These are phyloP conservation scores for Dactylonectria estremocensis DNA, from an alignment of 2,329 filamentous ascomycete genomes.

Conservation along the genomic window DNA sequence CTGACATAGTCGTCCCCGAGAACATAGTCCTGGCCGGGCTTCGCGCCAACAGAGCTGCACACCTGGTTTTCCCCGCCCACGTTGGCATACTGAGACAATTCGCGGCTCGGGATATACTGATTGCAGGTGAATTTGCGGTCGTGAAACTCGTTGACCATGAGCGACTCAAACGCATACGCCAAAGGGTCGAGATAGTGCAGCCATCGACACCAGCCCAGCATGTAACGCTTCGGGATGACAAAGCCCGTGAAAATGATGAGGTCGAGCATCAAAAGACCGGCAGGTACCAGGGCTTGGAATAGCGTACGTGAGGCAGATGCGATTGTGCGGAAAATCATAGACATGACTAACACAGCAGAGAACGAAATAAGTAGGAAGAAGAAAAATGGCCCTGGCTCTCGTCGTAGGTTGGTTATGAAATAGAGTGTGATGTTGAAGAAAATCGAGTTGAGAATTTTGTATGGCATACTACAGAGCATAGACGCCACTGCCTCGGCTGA, in stretches of 20 bases:
- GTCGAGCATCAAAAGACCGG: constrained; percentile 46
- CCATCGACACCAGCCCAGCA: constrained; percentile 87
- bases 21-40: constrained; percentile 55
- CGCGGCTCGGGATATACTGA: constrained; percentile 55
- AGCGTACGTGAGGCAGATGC: constrained; percentile 44
- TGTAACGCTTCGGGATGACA: constrained; percentile 75
- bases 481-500: constrained; percentile 88
- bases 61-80: constrained; percentile 51
- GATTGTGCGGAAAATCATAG: constrained; percentile 69
- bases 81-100: constrained; percentile 44
- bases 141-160: constrained; percentile 89
- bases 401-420: constrained; percentile 87
- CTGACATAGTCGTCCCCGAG: constrained; percentile 63
- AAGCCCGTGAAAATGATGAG: constrained; percentile 80
- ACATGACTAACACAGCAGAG: constrained; percentile 78
- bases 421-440: constrained; percentile 86
- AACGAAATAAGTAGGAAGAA: constrained; percentile 87
- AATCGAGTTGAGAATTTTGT: constrained; percentile 79
- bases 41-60: constrained; percentile 64
- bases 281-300: constrained; percentile 48
- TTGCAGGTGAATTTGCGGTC: constrained; percentile 71
- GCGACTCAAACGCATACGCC: constrained; percentile 83
- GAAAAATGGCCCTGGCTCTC: constrained; percentile 84
- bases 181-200: constrained; percentile 86
- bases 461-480: constrained; percentile 88